Evolutionary conservation across 1,284 basidiomycete species (phyloP).

Genomic region (Puccinia coronata): DNA sequence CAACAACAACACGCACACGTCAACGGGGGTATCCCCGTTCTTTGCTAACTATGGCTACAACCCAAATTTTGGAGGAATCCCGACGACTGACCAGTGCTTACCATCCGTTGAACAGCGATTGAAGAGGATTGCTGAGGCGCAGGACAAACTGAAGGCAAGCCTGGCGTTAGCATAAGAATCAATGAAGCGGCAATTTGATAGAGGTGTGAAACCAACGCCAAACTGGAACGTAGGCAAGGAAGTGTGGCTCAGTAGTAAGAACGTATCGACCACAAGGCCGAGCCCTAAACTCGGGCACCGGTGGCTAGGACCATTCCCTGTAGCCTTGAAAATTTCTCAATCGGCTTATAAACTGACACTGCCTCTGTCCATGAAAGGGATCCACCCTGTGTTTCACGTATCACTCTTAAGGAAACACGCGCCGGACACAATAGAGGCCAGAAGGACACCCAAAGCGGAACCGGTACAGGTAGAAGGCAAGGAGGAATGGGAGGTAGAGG

Average conservation of each 20-base stretch:
- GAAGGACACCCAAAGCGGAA: no score
- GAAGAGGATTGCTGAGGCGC: not conserved
- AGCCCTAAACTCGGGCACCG: not conserved
- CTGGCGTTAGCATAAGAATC: no score
- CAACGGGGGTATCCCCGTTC: slow-evolving; percentile 58
- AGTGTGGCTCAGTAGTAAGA: no score
- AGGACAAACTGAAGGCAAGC: not conserved
- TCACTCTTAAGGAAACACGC: no score
- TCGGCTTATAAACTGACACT: no score
- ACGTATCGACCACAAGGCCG: not conserved
- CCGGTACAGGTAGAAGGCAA: no score
- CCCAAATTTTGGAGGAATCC: not conserved
- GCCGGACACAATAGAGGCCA: no score
- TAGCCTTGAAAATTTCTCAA: no score
- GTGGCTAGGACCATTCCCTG: slow-evolving; percentile 21
- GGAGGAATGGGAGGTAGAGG: no score
- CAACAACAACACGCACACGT: slow-evolving; percentile 57
- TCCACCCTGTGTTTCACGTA: no score
- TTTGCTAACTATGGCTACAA: not conserved
- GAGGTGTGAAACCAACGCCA: not conserved
- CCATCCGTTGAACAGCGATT: not conserved
- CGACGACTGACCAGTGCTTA: not conserved
- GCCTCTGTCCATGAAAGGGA: no score
- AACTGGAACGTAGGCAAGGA: not conserved
- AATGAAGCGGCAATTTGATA: no score